Percentiles rank a stretch among this genome's conserved stretches.
Evolutionary conservation across 805 yeast genomes (phyloP).

Genomic region (Saturnispora halmiae): DNA sequence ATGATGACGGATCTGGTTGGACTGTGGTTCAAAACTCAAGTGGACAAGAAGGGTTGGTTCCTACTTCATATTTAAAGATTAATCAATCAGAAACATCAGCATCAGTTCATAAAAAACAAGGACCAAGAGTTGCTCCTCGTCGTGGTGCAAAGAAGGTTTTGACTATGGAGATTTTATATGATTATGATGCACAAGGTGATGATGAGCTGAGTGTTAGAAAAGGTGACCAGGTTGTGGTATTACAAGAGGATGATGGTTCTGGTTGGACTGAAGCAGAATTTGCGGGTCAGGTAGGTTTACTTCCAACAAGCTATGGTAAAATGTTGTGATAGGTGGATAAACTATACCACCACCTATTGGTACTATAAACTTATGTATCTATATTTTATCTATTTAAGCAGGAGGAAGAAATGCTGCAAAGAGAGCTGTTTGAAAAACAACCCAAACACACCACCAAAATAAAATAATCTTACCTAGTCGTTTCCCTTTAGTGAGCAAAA

Average conservation of each 20-base stretch:
- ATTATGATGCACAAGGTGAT: slow-evolving; percentile 66
- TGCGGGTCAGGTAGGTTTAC: slow-evolving; percentile 54
- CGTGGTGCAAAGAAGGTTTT: slow-evolving; percentile 58
- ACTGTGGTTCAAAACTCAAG: slow-evolving; percentile 45
- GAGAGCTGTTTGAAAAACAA: slow-evolving; percentile 53
- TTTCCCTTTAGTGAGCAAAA: slow-evolving; percentile 5
- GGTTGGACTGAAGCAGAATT: slow-evolving; percentile 96
- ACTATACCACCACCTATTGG: too few relatives aligned
- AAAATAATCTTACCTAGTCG: slow-evolving; percentile 18
- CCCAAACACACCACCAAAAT: slow-evolving; percentile 51
- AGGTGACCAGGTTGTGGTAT: slow-evolving; percentile 65
- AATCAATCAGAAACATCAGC: slow-evolving; percentile 14
- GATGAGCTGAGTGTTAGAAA: slow-evolving; percentile 66
- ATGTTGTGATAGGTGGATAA: too few relatives aligned
- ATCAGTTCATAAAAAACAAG: slow-evolving; percentile 35
- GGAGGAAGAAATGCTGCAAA: slow-evolving; percentile 82
- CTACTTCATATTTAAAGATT: slow-evolving; percentile 65
- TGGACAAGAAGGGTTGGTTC: slow-evolving; percentile 66
- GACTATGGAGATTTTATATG: slow-evolving; percentile 63
- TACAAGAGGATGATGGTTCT: slow-evolving; percentile 63
- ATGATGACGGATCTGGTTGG: slow-evolving; percentile 94
- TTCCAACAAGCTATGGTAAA: slow-evolving; percentile 70
- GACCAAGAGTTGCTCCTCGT: slow-evolving; percentile 69
- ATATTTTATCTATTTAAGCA: slow-evolving; percentile 39
- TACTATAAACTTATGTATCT: not conserved